Conservation (phyloP, 768 basidiomycete genomes). For the Mycena epipterygia region DNA sequence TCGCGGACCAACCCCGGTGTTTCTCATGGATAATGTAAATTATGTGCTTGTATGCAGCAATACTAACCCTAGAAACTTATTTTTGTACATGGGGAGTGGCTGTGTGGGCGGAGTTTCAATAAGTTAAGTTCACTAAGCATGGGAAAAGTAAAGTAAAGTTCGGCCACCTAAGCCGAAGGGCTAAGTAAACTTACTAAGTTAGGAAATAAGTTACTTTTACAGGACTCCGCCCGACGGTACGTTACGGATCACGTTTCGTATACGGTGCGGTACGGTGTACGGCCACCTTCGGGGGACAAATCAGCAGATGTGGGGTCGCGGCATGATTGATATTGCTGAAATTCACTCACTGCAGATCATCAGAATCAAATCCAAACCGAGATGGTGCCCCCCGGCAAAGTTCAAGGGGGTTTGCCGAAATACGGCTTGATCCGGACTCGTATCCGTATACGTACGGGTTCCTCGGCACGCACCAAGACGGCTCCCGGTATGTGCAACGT, state of each 20-base stretch:
- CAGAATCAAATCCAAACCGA: background rate
- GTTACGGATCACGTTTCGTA: no score
- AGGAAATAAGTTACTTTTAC: no score
- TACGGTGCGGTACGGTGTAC: conserved; percentile 18
- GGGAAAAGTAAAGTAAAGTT: no score
- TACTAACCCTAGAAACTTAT: no score
- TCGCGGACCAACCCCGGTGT: no score
- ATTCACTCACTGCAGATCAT: conserved; percentile 1
- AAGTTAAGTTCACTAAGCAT: no score
- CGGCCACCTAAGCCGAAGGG: no score
- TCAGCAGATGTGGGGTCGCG: background rate
- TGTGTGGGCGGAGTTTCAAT: no score
- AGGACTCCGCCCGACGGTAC: conserved; percentile 1
- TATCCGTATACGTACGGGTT: background rate
- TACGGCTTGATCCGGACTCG: conserved; percentile 8
- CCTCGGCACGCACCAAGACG: conserved; percentile 1
- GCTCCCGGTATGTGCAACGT: conserved; percentile 13
- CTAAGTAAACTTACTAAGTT: no score
- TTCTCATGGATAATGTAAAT: no score
- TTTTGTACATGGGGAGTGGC: no score
- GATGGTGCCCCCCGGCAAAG: background rate
- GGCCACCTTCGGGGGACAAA: conserved; percentile 4
- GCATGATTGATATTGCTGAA: conserved; percentile 11
- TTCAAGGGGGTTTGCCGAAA: conserved; percentile 6
- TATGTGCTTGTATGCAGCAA: no score